phyloP scores from a whole-genome alignment of 176 grass and related monocot species.

The Juncus effusus region DNA sequence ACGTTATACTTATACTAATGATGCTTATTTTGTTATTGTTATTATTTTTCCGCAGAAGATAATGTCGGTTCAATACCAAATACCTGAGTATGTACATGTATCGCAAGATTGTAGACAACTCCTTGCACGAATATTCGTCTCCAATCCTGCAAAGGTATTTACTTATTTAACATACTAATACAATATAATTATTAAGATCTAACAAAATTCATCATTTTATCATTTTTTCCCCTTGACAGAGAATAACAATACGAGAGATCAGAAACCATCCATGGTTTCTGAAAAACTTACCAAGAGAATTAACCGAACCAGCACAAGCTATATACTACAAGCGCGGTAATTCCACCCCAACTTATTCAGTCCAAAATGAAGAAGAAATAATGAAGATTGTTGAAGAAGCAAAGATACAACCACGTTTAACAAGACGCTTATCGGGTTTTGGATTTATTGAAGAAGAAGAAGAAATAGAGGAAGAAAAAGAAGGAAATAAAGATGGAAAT shows the following conservation, averaged over 20 bases:
- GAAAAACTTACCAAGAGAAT: slow-evolving; percentile 82
- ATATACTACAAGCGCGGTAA: slow-evolving; percentile 75
- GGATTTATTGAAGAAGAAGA: slow-evolving; percentile 61
- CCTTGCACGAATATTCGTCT: slow-evolving; percentile 61
- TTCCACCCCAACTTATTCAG: slow-evolving; percentile 46
- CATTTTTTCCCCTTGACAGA: slow-evolving; percentile 34
- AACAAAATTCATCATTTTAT: background rate
- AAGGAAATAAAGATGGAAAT: slow-evolving; percentile 40
- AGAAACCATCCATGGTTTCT: slow-evolving; percentile 89
- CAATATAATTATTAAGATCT: background rate
- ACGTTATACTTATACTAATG: slow-evolving; percentile 14
- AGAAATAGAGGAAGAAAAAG: slow-evolving; percentile 49
- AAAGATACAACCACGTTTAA: slow-evolving; percentile 37
- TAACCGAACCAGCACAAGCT: slow-evolving; percentile 61
- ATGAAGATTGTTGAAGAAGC: slow-evolving; percentile 76
- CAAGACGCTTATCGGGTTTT: slow-evolving; percentile 40
- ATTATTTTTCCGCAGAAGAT: slow-evolving; percentile 56
- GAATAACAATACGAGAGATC: slow-evolving; percentile 88
- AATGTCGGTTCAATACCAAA: slow-evolving; percentile 73
- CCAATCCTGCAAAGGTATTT: slow-evolving; percentile 64
- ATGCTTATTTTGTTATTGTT: background rate
- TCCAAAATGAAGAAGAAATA: slow-evolving; percentile 73
- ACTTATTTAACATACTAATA: background rate
- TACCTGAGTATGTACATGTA: slow-evolving; percentile 77
- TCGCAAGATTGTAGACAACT: slow-evolving; percentile 79